Evolutionary conservation across 805 yeast species (phyloP).

Genomic region (Nakazawaea peltata): DNA sequence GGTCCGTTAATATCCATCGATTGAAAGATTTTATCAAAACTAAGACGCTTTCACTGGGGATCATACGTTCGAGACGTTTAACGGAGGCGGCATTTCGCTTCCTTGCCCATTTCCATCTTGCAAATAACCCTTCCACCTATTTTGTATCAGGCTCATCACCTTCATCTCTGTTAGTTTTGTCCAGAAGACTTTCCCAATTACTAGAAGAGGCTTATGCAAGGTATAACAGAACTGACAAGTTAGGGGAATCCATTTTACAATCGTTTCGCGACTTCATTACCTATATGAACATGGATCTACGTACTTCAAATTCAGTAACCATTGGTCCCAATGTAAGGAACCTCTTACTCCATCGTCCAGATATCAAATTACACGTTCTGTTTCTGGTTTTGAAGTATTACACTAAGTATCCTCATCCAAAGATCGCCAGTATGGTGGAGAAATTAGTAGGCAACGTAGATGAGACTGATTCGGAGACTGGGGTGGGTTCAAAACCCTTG

Average conservation of each 20-base stretch:
- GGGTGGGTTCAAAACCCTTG: too few species aligned
- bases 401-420: constrained; percentile 23
- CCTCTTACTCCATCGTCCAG: constrained; percentile 10
- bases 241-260: too few species aligned
- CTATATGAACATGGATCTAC: constrained; percentile 12
- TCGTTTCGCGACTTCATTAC: constrained; percentile 17
- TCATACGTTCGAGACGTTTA: not conserved
- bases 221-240: too few species aligned
- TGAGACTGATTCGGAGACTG: not conserved
- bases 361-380: constrained; percentile 10
- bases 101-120: constrained; percentile 3
- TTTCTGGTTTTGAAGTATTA: constrained; percentile 20
- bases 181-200: too few species aligned
- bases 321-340: constrained; percentile 12
- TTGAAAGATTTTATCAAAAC: too few species aligned
- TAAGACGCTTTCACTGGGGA: too few species aligned
- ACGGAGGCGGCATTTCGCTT: not conserved
- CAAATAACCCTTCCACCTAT: constrained; percentile 1
- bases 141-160: too few species aligned
- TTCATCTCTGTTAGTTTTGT: too few species aligned
- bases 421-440: constrained; percentile 12
- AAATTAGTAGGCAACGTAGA: constrained; percentile 9
- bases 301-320: constrained; percentile 6
- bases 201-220: too few species aligned
- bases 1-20: not conserved